These are phyloP conservation scores for Cyberlindnera mycetangii DNA, from an alignment of 805 yeast species.

Conservation along the genomic window DNA sequence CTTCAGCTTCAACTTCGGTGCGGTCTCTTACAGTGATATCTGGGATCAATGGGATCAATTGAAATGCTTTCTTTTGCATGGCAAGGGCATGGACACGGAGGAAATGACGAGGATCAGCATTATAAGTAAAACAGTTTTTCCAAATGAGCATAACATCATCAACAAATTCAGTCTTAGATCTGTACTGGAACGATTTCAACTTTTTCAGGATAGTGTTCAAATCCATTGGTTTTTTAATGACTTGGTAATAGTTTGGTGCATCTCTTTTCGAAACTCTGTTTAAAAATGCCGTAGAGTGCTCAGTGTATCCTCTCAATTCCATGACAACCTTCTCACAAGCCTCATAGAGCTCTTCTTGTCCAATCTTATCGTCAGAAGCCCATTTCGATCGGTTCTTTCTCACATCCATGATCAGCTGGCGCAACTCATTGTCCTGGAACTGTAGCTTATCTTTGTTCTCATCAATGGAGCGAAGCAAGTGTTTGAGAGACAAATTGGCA, in stretches of 20 bases:
- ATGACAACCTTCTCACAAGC: constrained; percentile 94
- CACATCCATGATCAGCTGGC: constrained; percentile 85
- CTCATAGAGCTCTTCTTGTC: constrained; percentile 96
- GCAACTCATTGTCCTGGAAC: constrained; percentile 77
- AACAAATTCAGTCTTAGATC: constrained; percentile 85
- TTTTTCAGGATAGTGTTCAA: constrained; percentile 91
- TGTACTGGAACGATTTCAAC: constrained; percentile 76
- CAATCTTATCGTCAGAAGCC: constrained; percentile 94
- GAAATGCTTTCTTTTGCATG: constrained; percentile 86
- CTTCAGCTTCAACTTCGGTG: constrained; percentile 59
- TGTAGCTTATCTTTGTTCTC: constrained; percentile 70
- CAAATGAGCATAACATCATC: constrained; percentile 93
- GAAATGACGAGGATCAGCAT: constrained; percentile 92
- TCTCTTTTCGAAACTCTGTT: constrained; percentile 96
- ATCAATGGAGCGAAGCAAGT: constrained; percentile 75
- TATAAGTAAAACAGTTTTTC: constrained; percentile 90
- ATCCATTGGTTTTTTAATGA: constrained; percentile 95
- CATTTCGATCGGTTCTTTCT: constrained; percentile 94
- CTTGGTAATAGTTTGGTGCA: constrained; percentile 92
- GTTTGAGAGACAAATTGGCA: constrained; percentile 74
- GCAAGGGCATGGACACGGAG: constrained; percentile 89
- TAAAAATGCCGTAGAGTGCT: constrained; percentile 93
- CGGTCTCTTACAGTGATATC: constrained; percentile 76
- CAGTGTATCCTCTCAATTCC: constrained; percentile 88
- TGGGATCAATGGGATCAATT: constrained; percentile 81